Evolutionary conservation across 2,329 filamentous ascomycete species (phyloP), one percentile per base, ranked within the genome.

Genomic region (Zarea fungicola): DNA sequence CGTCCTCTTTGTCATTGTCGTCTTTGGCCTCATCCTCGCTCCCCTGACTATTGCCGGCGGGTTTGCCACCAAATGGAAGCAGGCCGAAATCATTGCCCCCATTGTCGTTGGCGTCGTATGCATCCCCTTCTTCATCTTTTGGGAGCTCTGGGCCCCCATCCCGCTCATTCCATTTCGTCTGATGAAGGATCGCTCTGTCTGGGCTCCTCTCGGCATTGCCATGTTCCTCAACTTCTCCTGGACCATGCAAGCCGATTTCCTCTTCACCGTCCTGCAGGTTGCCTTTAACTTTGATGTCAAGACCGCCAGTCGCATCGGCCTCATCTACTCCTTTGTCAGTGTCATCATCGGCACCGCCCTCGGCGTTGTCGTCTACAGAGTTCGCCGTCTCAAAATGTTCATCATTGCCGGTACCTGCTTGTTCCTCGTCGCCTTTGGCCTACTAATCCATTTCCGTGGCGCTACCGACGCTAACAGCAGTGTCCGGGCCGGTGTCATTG

Each of bases 361-460:
- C 14, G 81, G 81, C 5, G 58, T 81, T 11, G 61, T 84, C 26
- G 75, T 85, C 32, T 75, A 71, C 66, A 72, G 70, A 48, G 70
- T 82, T 21, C 75, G 79, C 46, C 77, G 76, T 21, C 73, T 84
- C 58, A 85, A 85, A 59, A 61, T 70, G n/a, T 82, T 85, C 61
- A 83, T 85, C 58, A 63, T 85, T 32, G 65, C 66, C 23, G 83
- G 82, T 28, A 83, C 80, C 2, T 63, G 68, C 8, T 68, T 85
- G 2, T 85, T 81, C 67, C 69, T 81, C 57, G 77, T 82, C n/a
- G 80, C 81, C 1, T 85, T 84, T 54, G 82, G 81, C 9, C 70
- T 85, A 1, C 68, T 85, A 16, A 84, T 85, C 58, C 71, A 73
- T 55, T 85, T 72, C 68, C 78, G 82, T n/a, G 81, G 81, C 29